Evolutionary conservation across 139 green algal genomes (phyloP), one percentile per base, ranked within the genome.

Genomic region (Cymbomonas tetramitiformis): DNA sequence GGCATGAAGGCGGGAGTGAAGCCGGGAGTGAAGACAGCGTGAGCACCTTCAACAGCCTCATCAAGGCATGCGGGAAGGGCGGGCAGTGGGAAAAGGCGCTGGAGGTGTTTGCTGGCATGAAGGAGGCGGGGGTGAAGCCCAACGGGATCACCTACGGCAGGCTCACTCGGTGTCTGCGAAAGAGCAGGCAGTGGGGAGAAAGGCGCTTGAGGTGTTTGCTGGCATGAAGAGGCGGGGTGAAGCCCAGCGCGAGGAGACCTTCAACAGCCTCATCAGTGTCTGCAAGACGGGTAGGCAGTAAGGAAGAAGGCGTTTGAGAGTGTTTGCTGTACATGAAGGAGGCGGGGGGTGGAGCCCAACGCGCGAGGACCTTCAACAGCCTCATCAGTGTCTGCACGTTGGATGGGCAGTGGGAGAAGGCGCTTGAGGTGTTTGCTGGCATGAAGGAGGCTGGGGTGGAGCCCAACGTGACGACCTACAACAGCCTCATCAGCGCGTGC

Each of bases 391-490:
- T n/a, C n/a, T n/a, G n/a, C n/a, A n/a, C n/a, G n/a, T n/a, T n/a
- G n/a, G n/a, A n/a, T 4, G 53, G 33, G 18, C 21, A 56, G 30
- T 61, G 59, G 26, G n/a, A 58, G 4, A 60, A 72, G 21, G 64
- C 64, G 46, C 49, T 67, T 15, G 64, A 62, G 9, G 29, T 62
- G 3, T 67, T 54, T 38, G 43, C 30, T 4, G 25, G 54, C 21
- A 72, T 72, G 64, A 18, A 33, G 6, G 23, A 31, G 50, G 48
- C 25, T 29, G 51, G 38, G 32, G 36, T 62, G 9, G 41, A 65
- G 40, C 36, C 56, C 4, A 61, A 72, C 59, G 62, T 59, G 23
- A 62, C 63, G 50, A 72, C 64, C 21, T 72, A 72, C 56, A 50
- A 30, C 4, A 57, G 50, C 24, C 46, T 72, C 21, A 51, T 72